Evolutionary conservation across 2,329 filamentous ascomycete species (phyloP), one percentile per base, ranked within the genome.

Genomic region (Fusarium multiceps): DNA sequence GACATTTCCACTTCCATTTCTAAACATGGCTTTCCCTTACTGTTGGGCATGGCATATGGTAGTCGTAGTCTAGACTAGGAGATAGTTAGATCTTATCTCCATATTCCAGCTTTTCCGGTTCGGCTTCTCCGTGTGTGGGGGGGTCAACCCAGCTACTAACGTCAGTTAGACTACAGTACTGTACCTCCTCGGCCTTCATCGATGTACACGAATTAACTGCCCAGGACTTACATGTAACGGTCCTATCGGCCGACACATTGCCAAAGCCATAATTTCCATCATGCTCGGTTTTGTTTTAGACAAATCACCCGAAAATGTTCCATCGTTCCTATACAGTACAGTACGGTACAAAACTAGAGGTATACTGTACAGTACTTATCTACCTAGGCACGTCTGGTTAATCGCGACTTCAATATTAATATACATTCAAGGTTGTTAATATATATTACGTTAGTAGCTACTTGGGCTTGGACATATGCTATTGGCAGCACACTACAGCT

Each of bases 91-190:
- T 55, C 53, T 71, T 10, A 43, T 46, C 32, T 21, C 55, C 20
- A 40, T 25, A 30, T 46, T 47, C 45, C 71, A 70, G 71, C 72
- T 69, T 63, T 54, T 55, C 68, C 62, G 32, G 61, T 70, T 74
- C 72, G 72, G 72, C 69, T 53, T 74, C 62, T 60, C 72, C 72
- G 72, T 53, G 69, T 61, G 64, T 50, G 55, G 60, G 61, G 51
- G 32, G 49, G 37, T 34, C 18, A 10, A n/a, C 10, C 34, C 34
- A 37, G 34, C 34, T 37, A 37, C 11, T 28, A 28, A 28, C 27
- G 27, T 28, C 27, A 28, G 27, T 10, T 37, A 37, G 18, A 37
- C 34, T 37, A 37, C 18, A 37, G 34, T 37, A 37, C 18, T n/a
- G 34, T 37, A n/a, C 18, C 34, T 37, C 34, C 34, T n/a, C 18